phyloP scores from a whole-genome alignment of 164 flowering plant genomes.

The Macadamia integrifolia region DNA sequence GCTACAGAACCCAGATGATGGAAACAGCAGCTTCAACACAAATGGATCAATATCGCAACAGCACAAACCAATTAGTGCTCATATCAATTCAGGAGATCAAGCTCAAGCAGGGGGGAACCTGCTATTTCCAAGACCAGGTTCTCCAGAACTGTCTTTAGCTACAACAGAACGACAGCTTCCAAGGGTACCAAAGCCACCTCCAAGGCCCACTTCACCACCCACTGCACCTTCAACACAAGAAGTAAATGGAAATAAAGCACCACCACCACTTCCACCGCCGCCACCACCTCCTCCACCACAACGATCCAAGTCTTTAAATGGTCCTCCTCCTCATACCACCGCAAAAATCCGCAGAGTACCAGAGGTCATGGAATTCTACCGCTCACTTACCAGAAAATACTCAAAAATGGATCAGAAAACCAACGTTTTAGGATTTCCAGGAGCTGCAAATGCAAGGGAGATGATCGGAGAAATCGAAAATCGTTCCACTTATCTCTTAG shows the following conservation, averaged over 20 bases:
- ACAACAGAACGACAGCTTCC: constrained; percentile 17
- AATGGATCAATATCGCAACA: constrained; percentile 11
- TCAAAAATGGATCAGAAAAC: constrained; percentile 28
- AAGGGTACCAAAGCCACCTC: constrained; percentile 34
- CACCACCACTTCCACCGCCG: constrained; percentile 19
- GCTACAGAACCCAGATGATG: constrained; percentile 31
- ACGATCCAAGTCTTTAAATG: constrained; percentile 31
- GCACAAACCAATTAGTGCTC: constrained; percentile 18
- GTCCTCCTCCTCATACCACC: constrained; percentile 11
- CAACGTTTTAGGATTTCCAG: constrained; percentile 19
- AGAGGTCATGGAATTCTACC: constrained; percentile 66
- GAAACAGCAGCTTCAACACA: constrained; percentile 21
- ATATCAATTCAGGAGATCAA: constrained; percentile 15
- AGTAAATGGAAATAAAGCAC: constrained; percentile 15
- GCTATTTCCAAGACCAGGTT: constrained; percentile 9
- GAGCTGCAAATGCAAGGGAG: constrained; percentile 31
- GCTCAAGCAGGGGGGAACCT: constrained; percentile 10
- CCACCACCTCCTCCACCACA: constrained; percentile 63
- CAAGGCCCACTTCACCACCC: constrained; percentile 21
- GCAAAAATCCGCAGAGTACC: constrained; percentile 54
- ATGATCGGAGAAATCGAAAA: constrained; percentile 92
- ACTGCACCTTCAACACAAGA: constrained; percentile 11
- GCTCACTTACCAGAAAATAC: constrained; percentile 49
- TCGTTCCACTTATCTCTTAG: constrained; percentile 57
- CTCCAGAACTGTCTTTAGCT: constrained; percentile 9